Evolutionary conservation across 805 yeast genomes (phyloP), one percentile per base, ranked within the genome.

Genomic region (Metschnikowia noctiluminum): DNA sequence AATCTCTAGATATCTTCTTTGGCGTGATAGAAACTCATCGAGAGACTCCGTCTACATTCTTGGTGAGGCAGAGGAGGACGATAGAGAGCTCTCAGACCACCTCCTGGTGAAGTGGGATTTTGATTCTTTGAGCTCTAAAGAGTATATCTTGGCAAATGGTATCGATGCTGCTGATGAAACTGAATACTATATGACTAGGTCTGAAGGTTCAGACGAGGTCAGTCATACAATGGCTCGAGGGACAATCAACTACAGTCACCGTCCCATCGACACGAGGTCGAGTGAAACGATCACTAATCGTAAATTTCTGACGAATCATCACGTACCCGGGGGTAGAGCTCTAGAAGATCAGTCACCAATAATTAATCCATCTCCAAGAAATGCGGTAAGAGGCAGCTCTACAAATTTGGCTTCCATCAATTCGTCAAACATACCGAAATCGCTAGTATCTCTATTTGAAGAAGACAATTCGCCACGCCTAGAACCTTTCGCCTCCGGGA

Each of bases 71-170:
- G 65, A 63, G 16, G 57, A 55, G 14, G 61, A 57, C 30, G 45
- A 42, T 2, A 56, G 52, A 3, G 55, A 50, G 9, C 48, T 57
- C 11, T 53, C 54, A 16, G 49, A 49, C 28, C 65, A 61, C 30
- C 61, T 73, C 28, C 76, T 71, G 53, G 81, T 86, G 21, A 84
- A 85, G 62, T 89, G 96, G 97, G 96, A 89, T 67, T 89, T 89
- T 60, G 96, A 89, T 64, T 86, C 94, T 0, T 68, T 88, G 46
- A 84, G 86, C 60, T 79, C 86, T 38, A 76, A 81, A 32, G 92
- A 87, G 53, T 87, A 86, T 62, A 82, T 87, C 32, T 65, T 85
- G 42, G 90, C 85, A 43, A 84, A 85, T 62, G 87, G 84, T 46
- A 81, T 85, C 39, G 76, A 80, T 51, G 56, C 64, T 41, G 26